phyloP scores from a whole-genome alignment of 768 basidiomycete species.

The Udeniomyces megalosporus region DNA sequence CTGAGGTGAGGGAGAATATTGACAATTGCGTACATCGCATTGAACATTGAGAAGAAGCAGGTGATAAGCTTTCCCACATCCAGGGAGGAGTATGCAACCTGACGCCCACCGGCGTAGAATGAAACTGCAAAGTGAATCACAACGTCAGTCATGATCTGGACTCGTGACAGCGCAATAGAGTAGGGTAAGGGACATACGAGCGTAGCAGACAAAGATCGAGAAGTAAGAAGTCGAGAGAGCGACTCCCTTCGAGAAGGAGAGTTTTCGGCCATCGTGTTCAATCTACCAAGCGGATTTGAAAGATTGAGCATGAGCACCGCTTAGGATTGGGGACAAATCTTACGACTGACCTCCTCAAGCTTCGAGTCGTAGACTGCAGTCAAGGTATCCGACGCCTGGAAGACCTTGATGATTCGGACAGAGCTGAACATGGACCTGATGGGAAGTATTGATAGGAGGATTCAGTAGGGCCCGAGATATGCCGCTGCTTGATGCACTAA shows the following conservation, averaged over 20 bases:
- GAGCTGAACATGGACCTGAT: no score
- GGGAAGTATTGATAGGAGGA: no score
- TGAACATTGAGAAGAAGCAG: slow-evolving; percentile 9
- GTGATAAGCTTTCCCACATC: slow-evolving; percentile 22
- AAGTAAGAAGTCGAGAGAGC: background rate
- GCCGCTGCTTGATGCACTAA: no score
- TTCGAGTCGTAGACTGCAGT: slow-evolving; percentile 6
- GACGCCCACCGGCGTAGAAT: slow-evolving; percentile 22
- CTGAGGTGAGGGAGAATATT: slow-evolving; percentile 24
- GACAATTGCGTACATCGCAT: slow-evolving; percentile 20
- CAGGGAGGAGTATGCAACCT: slow-evolving; percentile 17
- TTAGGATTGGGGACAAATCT: no score
- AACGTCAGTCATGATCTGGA: slow-evolving; percentile 10
- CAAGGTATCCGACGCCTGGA: slow-evolving; percentile 13
- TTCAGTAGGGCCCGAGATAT: no score
- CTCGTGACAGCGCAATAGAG: background rate
- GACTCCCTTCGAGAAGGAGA: slow-evolving; percentile 13
- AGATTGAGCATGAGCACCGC: no score
- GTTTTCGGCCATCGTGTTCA: slow-evolving; percentile 10
- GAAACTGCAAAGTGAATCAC: no score
- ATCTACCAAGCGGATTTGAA: slow-evolving; percentile 16
- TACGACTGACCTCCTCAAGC: background rate
- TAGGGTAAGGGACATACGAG: background rate
- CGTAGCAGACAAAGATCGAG: background rate
- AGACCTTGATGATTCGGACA: slow-evolving; percentile 23